These are phyloP conservation scores for Coemansia sp. DNA, from an alignment of 192 early-diverging fungal species.

Conservation along the genomic window DNA sequence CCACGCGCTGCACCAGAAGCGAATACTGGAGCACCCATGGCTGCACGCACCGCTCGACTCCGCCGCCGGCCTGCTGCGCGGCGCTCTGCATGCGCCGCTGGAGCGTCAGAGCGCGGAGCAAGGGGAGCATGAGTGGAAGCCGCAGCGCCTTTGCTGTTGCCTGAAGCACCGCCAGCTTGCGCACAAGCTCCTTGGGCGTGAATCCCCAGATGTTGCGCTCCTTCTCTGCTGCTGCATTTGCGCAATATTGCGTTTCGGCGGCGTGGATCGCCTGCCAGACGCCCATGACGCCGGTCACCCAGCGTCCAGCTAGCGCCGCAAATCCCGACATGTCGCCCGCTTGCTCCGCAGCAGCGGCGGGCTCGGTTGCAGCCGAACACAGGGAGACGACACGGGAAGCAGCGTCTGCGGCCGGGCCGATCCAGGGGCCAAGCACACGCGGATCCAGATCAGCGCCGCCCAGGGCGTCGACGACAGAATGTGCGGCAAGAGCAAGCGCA, in stretches of 20 bases:
- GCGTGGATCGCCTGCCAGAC: constrained; percentile 43
- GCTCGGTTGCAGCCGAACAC: background rate
- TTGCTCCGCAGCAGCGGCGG: background rate
- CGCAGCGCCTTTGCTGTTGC: constrained; percentile 25
- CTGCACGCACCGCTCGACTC: constrained; percentile 15
- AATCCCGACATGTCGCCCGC: background rate
- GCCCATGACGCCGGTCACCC: constrained; percentile 45
- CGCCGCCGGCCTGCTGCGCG: background rate
- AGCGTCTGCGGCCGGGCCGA: background rate
- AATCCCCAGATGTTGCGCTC: constrained; percentile 40
- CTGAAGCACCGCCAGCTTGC: constrained; percentile 29
- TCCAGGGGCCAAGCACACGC: constrained; percentile 15
- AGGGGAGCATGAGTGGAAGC: constrained; percentile 25
- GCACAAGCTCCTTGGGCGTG: constrained; percentile 42
- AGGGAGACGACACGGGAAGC: background rate
- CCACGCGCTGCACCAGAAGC: constrained; percentile 57
- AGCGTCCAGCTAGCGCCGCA: constrained; percentile 33
- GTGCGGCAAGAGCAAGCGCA: constrained; percentile 2
- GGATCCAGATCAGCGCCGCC: background rate
- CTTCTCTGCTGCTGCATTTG: background rate
- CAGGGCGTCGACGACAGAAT: background rate
- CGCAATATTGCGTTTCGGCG: constrained; percentile 29
- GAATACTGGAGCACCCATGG: constrained; percentile 49
- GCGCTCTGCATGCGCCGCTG: background rate
- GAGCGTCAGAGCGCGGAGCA: constrained; percentile 13